Conservation (phyloP, 78 protist genomes). For the slime mould (Dictyostelium discoideum) region DNA sequence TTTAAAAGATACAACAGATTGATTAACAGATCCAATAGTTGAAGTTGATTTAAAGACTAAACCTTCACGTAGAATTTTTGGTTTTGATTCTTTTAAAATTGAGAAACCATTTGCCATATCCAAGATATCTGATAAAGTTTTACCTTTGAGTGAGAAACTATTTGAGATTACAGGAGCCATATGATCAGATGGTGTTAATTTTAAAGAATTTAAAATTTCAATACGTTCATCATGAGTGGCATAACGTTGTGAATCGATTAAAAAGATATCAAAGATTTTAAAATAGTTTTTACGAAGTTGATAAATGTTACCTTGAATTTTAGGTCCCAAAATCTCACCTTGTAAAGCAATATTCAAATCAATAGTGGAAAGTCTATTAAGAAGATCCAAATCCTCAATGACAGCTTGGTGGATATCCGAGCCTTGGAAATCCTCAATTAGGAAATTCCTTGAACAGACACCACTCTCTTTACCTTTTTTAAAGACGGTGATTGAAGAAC, state of each 20-base stretch:
- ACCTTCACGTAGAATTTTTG: conserved; percentile 80
- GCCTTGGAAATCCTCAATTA: not conserved
- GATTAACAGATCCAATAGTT: not conserved
- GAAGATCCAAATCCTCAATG: conserved; percentile 13
- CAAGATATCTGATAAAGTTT: conserved; percentile 17
- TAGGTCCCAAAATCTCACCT: conserved; percentile 88
- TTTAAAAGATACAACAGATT: conserved; percentile 35
- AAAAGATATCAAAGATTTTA: conserved; percentile 56
- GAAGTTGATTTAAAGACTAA: conserved; percentile 80
- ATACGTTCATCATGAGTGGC: conserved; percentile 59
- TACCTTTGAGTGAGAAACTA: not conserved
- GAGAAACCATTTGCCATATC: conserved; percentile 80
- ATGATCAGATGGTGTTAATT: conserved; percentile 24
- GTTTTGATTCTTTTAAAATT: conserved; percentile 50
- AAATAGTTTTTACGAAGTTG: not conserved
- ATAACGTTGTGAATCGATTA: conserved; percentile 50
- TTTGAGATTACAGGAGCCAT: conserved; percentile 31
- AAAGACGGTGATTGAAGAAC: conserved; percentile 69
- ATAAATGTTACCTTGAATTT: conserved; percentile 79
- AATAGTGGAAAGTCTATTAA: not conserved
- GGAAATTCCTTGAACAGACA: conserved; percentile 79
- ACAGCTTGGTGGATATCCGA: not conserved
- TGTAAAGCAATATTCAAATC: conserved; percentile 76
- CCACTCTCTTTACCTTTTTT: conserved; percentile 21
- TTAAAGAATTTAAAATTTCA: conserved; percentile 1